Conservation (phyloP, 2,329 filamentous ascomycete species). For the Didymella pinodella region DNA sequence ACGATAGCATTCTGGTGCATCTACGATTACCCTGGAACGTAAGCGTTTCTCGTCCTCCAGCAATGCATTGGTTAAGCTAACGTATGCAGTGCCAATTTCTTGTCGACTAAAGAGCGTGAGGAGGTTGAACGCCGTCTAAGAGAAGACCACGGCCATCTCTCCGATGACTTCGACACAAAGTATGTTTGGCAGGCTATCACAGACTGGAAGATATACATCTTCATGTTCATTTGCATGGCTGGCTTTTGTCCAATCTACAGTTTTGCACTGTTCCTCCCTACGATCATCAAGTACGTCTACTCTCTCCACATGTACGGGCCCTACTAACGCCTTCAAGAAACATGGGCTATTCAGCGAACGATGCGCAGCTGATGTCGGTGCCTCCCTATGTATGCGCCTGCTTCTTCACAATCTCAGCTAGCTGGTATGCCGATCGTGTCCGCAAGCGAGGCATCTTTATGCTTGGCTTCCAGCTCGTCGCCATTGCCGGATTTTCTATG, state of each 20-base stretch:
- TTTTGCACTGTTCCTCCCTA: constrained; percentile 58
- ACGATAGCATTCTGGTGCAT: constrained; percentile 58
- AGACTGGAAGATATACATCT: constrained; percentile 56
- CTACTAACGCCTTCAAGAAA: constrained; percentile 64
- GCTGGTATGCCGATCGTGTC: constrained; percentile 40
- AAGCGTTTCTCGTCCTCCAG: constrained; percentile 54
- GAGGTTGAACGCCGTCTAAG: constrained; percentile 65
- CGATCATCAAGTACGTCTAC: constrained; percentile 61
- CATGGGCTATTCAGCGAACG: constrained; percentile 62
- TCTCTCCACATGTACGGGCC: constrained; percentile 52
- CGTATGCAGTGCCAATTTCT: constrained; percentile 65
- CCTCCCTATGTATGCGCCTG: constrained; percentile 67
- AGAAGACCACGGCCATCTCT: constrained; percentile 66
- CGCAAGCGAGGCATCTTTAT: constrained; percentile 44
- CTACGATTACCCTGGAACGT: constrained; percentile 66
- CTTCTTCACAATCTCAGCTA: constrained; percentile 45
- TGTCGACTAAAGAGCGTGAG: constrained; percentile 61
- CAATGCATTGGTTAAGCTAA: not conserved
- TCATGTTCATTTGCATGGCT: constrained; percentile 52
- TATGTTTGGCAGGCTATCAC: constrained; percentile 49
- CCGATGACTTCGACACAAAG: constrained; percentile 50
- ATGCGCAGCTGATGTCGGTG: constrained; percentile 51
- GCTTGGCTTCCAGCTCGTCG: constrained; percentile 52
- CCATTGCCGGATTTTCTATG: constrained; percentile 61
- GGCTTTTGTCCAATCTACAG: constrained; percentile 56